Percentiles rank a stretch among this genome's conserved stretches.
Conservation (phyloP, 2,329 filamentous ascomycete species). For the Coniosporium tulheliwenetii region DNA sequence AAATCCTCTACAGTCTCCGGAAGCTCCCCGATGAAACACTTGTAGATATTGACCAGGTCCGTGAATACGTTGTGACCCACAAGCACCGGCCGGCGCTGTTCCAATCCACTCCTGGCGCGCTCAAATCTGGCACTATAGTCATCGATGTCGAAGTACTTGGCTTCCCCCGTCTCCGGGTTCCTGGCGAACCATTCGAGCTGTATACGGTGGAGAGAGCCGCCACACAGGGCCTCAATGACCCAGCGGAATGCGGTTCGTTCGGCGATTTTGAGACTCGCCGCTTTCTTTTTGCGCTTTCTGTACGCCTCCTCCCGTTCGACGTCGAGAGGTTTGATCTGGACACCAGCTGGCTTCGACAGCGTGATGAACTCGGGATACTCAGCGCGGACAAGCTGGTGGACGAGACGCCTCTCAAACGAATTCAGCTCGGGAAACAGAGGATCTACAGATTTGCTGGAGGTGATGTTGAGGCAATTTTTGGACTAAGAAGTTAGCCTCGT, state of each 20-base stretch:
- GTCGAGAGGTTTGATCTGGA: constrained; percentile 26
- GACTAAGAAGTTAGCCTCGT: too few relatives aligned
- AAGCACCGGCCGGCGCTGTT: constrained; percentile 31
- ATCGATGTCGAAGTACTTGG: constrained; percentile 17
- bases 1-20: constrained; percentile 41
- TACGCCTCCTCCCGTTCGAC: constrained; percentile 27
- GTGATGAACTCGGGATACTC: constrained; percentile 37
- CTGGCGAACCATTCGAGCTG: constrained; percentile 20
- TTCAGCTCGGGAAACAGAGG: constrained; percentile 23
- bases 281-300: constrained; percentile 18
- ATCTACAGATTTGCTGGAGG: constrained; percentile 8
- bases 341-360: constrained; percentile 24
- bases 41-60: constrained; percentile 48
- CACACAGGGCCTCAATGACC: constrained; percentile 31
- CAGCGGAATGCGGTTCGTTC: constrained; percentile 33
- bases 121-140: constrained; percentile 21
- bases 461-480: constrained; percentile 13
- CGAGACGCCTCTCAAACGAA: constrained; percentile 46
- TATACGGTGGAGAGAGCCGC: constrained; percentile 18
- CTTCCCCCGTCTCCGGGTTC: constrained; percentile 17
- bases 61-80: constrained; percentile 52
- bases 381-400: constrained; percentile 49
- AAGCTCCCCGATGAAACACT: constrained; percentile 43
- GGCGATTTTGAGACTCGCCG: constrained; percentile 23
- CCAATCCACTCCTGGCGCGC: constrained; percentile 25